Evolutionary conservation across 495 filamentous ascomycete genomes (phyloP).

Genomic region (Penicillium nucicola): DNA sequence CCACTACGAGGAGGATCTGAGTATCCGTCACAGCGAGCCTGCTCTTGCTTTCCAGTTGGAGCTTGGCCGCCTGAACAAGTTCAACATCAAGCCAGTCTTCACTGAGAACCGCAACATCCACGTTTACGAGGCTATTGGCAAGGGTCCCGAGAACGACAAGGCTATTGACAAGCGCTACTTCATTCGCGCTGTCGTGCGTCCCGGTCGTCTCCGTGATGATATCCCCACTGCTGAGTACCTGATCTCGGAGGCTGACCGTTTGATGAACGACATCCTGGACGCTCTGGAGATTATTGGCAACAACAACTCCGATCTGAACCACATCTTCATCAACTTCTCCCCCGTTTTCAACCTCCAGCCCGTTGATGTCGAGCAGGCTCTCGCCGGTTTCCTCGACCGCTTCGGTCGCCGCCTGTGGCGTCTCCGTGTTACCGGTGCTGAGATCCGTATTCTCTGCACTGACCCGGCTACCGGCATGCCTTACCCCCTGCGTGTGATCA

Average conservation of each 20-base stretch:
- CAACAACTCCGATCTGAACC: constrained; percentile 98
- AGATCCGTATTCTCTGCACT: constrained; percentile 97
- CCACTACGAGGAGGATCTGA: constrained; percentile 81
- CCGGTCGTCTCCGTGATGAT: constrained; percentile 90
- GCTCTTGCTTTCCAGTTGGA: constrained; percentile 98
- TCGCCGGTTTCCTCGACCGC: constrained; percentile 92
- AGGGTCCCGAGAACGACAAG: constrained; percentile 83
- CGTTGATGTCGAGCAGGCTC: constrained; percentile 86
- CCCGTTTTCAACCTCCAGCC: constrained; percentile 91
- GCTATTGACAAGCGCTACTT: constrained; percentile 84
- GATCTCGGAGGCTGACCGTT: constrained; percentile 91
- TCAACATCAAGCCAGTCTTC: constrained; percentile 96
- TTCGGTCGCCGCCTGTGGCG: constrained; percentile 96
- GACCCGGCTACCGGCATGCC: constrained; percentile 79
- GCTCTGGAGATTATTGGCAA: constrained; percentile 97
- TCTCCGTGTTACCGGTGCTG: constrained; percentile 92
- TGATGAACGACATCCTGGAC: constrained; percentile 97
- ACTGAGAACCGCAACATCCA: constrained; percentile 99
- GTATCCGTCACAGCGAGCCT: constrained; percentile 95
- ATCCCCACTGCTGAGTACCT: constrained; percentile 97
- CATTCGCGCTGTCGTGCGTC: constrained; percentile 87
- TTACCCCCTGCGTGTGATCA: constrained; percentile 91
- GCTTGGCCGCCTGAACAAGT: constrained; percentile 88
- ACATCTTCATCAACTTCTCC: constrained; percentile 99
- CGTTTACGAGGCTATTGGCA: constrained; percentile 94